A percentile compares a stretch with the other conserved stretches of the same genome.
Conservation (phyloP, 75 land plant species). For the Isoetes taiwanensis region DNA sequence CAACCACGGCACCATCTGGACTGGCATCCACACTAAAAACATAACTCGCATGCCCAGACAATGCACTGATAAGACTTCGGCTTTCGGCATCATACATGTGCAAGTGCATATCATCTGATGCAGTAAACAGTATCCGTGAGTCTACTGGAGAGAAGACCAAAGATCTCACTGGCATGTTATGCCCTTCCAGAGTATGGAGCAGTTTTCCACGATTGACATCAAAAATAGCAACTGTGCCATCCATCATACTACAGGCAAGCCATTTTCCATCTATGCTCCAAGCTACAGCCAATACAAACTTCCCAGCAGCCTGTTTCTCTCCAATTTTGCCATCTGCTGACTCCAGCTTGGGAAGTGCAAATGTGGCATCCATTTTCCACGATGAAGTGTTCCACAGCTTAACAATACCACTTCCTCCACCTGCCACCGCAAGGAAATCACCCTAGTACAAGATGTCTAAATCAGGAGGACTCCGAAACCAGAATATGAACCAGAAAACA, state of each 20-base stretch:
- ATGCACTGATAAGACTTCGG: slow-evolving; percentile 45
- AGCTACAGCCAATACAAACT: slow-evolving; percentile 92
- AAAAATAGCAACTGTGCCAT: slow-evolving; percentile 81
- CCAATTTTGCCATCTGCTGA: slow-evolving; percentile 26
- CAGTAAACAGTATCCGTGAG: slow-evolving; percentile 58
- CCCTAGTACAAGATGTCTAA: too few relatives aligned
- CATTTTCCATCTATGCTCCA: slow-evolving; percentile 89
- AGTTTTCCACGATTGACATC: slow-evolving; percentile 69
- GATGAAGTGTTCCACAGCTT: slow-evolving; percentile 83
- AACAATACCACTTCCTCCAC: slow-evolving; percentile 83
- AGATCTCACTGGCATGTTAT: slow-evolving; percentile 87
- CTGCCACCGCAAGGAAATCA: slow-evolving; percentile 75
- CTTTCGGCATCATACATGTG: slow-evolving; percentile 92
- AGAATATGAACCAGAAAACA: too few relatives aligned
- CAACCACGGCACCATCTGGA: slow-evolving; percentile 81
- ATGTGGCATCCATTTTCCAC: slow-evolving; percentile 47
- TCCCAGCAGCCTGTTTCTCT: slow-evolving; percentile 55
- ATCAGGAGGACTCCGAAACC: too few relatives aligned
- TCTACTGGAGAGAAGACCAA: slow-evolving; percentile 72
- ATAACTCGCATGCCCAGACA: slow-evolving; percentile 90
- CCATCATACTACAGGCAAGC: slow-evolving; percentile 92
- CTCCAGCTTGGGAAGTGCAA: slow-evolving; percentile 59
- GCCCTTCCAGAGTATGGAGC: slow-evolving; percentile 79
- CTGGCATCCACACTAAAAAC: slow-evolving; percentile 83
- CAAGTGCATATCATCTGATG: slow-evolving; percentile 79